Evolutionary conservation across 176 grass and related monocot species (phyloP), one percentile per base, ranked within the genome.

Genomic region (Pontederia crassipes): DNA sequence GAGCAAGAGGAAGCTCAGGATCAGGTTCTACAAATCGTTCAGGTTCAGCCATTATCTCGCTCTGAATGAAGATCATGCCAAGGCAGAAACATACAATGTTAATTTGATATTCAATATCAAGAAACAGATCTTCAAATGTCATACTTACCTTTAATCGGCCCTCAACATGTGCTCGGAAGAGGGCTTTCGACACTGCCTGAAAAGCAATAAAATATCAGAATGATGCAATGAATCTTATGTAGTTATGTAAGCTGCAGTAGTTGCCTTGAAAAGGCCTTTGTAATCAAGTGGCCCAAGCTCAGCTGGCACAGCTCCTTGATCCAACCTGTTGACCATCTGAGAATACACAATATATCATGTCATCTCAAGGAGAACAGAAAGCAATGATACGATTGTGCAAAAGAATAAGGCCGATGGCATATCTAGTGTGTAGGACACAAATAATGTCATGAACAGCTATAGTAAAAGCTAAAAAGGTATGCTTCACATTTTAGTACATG

Each of bases 131-230:
- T 76, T 40, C 32, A 55, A 54, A 35, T 83, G 53, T 16, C 56
- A 62, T 68, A 45, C 61, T 70, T 82, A 96, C 91, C 91, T 96
- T 96, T 57, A 96, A 80, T 87, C 82, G 86, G 63, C 91, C 91
- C 85, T 96, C 91, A 47, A 96, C 91, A 90, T 96, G 91, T 75
- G 91, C 91, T 85, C 86, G 77, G 75, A 96, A 96, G 47, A 96
- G 86, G 48, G 83, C 92, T 79, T 74, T 90, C 28, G 65, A 78
- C 70, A 96, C 86, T 75, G 86, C 92, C 92, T 96, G 77, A 73
- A 85, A 61, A 47, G 40, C n/a, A 75, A 57, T 8, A 77, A 54
- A 50, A 71, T 62, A 52, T 65, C 75, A 12, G 66, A 61, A 62
- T 70, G 35, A 62, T 51, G 59, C 29, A 78, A 6, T 77, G 68